A percentile compares a stretch with the other conserved stretches of the same genome.
Conservation (phyloP, 1,284 basidiomycete genomes). For the Paramarasmius palmivorus region DNA sequence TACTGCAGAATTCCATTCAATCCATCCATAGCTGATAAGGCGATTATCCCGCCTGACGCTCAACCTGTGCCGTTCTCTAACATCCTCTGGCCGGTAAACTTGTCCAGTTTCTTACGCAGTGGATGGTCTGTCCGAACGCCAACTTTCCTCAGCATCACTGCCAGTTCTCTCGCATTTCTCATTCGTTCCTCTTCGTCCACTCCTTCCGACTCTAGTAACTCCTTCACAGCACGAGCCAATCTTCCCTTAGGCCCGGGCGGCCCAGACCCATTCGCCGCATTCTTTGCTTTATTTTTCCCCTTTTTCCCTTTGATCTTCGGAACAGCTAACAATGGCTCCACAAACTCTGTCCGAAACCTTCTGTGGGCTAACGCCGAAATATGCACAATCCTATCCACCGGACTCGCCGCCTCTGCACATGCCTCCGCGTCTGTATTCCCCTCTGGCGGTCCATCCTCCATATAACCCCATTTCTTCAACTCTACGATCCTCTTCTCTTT, state of each 20-base stretch:
- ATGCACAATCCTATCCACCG: constrained; percentile 63
- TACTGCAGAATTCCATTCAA: too few relatives aligned
- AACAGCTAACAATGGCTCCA: constrained; percentile 66
- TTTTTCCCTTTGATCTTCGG: constrained; percentile 61
- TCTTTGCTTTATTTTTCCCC: constrained; percentile 41
- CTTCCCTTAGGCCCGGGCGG: constrained; percentile 59
- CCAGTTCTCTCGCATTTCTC: constrained; percentile 49
- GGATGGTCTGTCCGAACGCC: constrained; percentile 65
- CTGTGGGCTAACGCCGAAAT: constrained; percentile 64
- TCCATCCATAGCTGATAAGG: too few relatives aligned
- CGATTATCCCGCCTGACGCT: background rate
- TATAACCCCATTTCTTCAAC: constrained; percentile 69
- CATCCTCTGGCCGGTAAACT: constrained; percentile 30
- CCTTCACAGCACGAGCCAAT: constrained; percentile 64
- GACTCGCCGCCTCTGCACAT: constrained; percentile 71
- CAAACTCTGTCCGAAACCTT: constrained; percentile 67
- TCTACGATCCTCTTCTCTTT: constrained; percentile 61
- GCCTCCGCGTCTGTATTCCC: constrained; percentile 57
- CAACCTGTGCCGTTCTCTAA: background rate
- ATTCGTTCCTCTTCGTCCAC: constrained; percentile 47
- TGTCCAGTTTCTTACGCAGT: constrained; percentile 65
- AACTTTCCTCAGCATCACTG: constrained; percentile 46
- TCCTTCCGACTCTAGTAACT: constrained; percentile 55
- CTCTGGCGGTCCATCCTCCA: constrained; percentile 49
- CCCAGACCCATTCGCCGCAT: constrained; percentile 28